Base-by-base conservation (phyloP, 352 stramenopile genomes). In the Halophytophthora polymorphica region DNA sequence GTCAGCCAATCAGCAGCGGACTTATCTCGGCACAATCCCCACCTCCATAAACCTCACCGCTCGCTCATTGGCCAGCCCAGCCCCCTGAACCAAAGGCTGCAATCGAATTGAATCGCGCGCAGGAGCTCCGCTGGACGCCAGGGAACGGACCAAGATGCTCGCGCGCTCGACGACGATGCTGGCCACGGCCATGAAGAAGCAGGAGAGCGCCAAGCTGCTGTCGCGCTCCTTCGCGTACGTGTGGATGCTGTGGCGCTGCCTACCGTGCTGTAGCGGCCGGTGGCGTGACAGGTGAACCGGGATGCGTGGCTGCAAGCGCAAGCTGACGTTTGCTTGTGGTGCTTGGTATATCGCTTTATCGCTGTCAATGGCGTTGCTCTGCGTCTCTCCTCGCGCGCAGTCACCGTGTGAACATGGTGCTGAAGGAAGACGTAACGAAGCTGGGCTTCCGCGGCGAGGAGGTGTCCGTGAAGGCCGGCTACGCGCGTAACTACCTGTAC, bases 401-500 rank as follows among this genome's bases (percentile, higher is more conserved):
- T 45, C 82, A 94, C 63, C 78, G 80, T 35, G 83, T 94, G 48
- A 73, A 73, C 50, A 90, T 93, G 82, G 83, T 94, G 58, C 71
- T 94, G 33, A 91, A 90, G 71, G 66, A 93, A 59, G 84, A 94
- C 63, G 80, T 94, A 17, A 33, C 58, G 41, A 88, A 90, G 46
- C 71, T 95, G 44, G 84, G 87, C 41, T 96, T 94, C 71, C 77
- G 83, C 23, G 93, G 92, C 28, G 88, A 98, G 44, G 84, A 98
- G 38, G 75, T 98, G 40, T 83, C 69, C 23, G 93, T 98, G 41
- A 96, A 97, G 58, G 89, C 94, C 6, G 94, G 94, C 35, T 98
- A 95, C 67, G 93, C 93, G 31, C 88, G 94, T 45, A 98, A 98
- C 72, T 97, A 81, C 50, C 63, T 98, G 40, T 93, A 98, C 59